Evolutionary conservation across 2,329 filamentous ascomycete species (phyloP), one percentile per base, ranked within the genome.

Genomic region (Bertia moriformis): DNA sequence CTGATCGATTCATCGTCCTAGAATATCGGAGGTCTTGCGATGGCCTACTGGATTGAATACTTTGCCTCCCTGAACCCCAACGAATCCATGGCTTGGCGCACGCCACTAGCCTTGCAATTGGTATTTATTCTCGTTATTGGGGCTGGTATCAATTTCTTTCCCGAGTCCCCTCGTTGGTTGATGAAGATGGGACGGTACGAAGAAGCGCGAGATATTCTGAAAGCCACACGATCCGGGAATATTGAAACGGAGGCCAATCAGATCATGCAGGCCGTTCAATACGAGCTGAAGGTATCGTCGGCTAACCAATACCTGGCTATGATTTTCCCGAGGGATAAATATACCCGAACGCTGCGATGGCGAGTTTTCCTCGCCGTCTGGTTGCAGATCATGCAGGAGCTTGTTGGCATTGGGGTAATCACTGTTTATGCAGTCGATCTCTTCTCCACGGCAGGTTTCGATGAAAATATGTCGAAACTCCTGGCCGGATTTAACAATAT

Each of bases 321-420:
- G 44, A 24, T 47, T 2, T 47, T 47, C 29, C 44, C 44, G 4
- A 46, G 45, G 22, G 44, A 46, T 35, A 46, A 44, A 18, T 45
- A 45, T 29, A 22, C 38, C 7, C 39, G 38, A 15, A 41, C 44
- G 27, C 24, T 47, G 14, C 38, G 45, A 22, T 46, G 41, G 41
- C 49, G 57, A 13, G 56, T 59, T 3, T 52, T 59, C 39, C 45
- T 60, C 10, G 57, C 58, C 3, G 49, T 60, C 4, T 59, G 57
- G 56, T 46, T 60, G 15, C 57, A 60, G 41, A 59, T 59, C 38
- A 47, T 59, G 46, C 56, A 59, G 39, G 56, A 59, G 40, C 55
- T 53, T 35, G 53, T 54, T 14, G 52, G 49, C 3, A 49, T 51
- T 30, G 45, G 52, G 20, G 56, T 55, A 4, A 50, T 60, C 7